Evolutionary conservation across 306 rosid genomes (phyloP), one percentile per base, ranked within the genome.

Genomic region (Citrullus amarus): DNA sequence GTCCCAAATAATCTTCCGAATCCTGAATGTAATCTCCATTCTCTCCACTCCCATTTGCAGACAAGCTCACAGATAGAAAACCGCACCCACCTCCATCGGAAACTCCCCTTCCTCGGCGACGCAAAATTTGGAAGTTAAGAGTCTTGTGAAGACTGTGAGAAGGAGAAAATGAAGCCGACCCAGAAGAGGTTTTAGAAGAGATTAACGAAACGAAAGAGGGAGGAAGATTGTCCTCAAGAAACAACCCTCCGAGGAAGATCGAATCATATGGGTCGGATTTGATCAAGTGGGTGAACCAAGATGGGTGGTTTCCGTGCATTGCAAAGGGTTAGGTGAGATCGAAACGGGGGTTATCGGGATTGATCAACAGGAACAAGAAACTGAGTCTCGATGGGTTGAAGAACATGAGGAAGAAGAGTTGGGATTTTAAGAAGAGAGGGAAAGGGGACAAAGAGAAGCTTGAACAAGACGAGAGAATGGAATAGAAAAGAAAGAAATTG

Each of bases 1-100:
- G 84, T 77, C 80, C 91, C 85, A 80, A 22, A 76, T 62, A 79
- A 39, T 83, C 86, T 44, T 79, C 80, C 6, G 95, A 83, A 68
- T 91, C 92, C 48, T 61, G 81, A 60, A 46, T 86, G 77, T 83
- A 91, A 9, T 80, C 87, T 15, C 80, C 90, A 72, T 84, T 84
- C 66, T 81, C 81, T 61, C 82, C 85, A 63, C 65, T 76, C 77
- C 86, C 83, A 32, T 89, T 88, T 38, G 90, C 69, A 20, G 97
- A 92, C 80, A 95, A 84, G 85, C 96, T 91, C 81, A 90, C 87
- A 10, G 96, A 95, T 71, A 87, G 82, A 76, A 95, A 91, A 36
- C 58, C 71, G 6, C 85, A 84, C 8, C 84, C 81, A 58, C 3
- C n/a, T 6, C 59, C 50, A 10, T 80, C 78, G 4, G 77, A 63